These are phyloP conservation scores for Penicillium sp. DNA, from an alignment of 2,329 filamentous ascomycete genomes.

Conservation along the genomic window DNA sequence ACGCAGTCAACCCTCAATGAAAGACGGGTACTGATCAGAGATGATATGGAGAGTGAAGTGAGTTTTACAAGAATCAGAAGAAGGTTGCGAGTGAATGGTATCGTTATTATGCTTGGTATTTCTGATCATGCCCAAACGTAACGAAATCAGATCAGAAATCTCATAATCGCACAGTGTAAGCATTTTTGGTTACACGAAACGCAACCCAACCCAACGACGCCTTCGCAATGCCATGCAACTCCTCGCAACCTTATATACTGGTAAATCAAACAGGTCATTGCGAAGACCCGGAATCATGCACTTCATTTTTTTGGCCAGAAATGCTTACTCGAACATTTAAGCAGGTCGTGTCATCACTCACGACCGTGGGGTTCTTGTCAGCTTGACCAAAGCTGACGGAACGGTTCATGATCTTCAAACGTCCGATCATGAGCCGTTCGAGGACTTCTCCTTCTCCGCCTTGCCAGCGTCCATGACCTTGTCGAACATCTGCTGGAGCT, in stretches of 20 bases:
- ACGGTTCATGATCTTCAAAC: slow-evolving; percentile 6
- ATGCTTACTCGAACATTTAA: slow-evolving; percentile 8
- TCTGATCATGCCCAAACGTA: slow-evolving; percentile 13
- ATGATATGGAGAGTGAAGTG: too few species aligned
- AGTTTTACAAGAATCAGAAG: neutral
- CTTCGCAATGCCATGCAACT: slow-evolving; percentile 22
- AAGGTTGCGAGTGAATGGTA: slow-evolving; percentile 1
- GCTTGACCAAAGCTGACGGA: too few species aligned
- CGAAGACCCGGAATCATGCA: neutral
- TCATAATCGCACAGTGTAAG: slow-evolving; percentile 7
- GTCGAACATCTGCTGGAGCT: slow-evolving; percentile 35
- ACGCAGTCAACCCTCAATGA: too few species aligned
- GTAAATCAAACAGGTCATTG: slow-evolving; percentile 10
- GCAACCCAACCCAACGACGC: slow-evolving; percentile 13
- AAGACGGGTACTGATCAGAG: too few species aligned
- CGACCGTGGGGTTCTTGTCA: neutral
- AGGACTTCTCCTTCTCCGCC: slow-evolving; percentile 13
- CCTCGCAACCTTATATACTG: slow-evolving; percentile 22
- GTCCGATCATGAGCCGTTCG: slow-evolving; percentile 23
- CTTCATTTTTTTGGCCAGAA: slow-evolving; percentile 3
- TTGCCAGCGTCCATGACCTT: slow-evolving; percentile 31
- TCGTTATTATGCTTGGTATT: slow-evolving; percentile 12
- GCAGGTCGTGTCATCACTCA: slow-evolving; percentile 1
- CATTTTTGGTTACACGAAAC: slow-evolving; percentile 11
- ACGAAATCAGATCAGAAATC: slow-evolving; percentile 8